Evolutionary conservation across 2,329 filamentous ascomycete genomes (phyloP).

Genomic region (Cryphonectria carpinicola): DNA sequence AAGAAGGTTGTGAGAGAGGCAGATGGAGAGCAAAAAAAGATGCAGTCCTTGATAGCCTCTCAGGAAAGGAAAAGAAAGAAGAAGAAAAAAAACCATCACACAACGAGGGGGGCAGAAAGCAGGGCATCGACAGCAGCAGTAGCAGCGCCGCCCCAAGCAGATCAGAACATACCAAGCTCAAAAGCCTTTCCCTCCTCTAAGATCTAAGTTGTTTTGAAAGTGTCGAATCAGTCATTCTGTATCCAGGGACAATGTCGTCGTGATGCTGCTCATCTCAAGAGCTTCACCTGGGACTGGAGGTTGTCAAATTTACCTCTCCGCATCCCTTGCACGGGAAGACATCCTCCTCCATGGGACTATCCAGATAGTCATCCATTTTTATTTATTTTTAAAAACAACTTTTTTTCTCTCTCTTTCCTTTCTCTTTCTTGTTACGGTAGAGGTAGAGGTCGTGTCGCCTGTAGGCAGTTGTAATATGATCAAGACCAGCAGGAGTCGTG

Average conservation of each 20-base stretch:
- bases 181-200: slow-evolving; percentile 98
- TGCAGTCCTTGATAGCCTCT: background rate
- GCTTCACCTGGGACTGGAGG: background rate
- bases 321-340: slow-evolving; percentile 90
- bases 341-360: slow-evolving; percentile 77
- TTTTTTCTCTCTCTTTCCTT: background rate
- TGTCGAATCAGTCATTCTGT: slow-evolving; percentile 18
- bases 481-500: slow-evolving; percentile 10
- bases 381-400: too few species aligned
- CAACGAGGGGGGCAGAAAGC: slow-evolving; percentile 12
- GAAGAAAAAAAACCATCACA: background rate
- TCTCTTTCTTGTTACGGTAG: slow-evolving; percentile 18
- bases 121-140: background rate
- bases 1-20: slow-evolving; percentile 7
- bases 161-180: slow-evolving; percentile 74
- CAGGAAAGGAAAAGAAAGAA: background rate
- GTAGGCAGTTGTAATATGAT: slow-evolving; percentile 12
- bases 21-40: slow-evolving; percentile 9
- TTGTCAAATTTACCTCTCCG: slow-evolving; percentile 70
- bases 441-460: slow-evolving; percentile 27
- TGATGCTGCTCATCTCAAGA: slow-evolving; percentile 34
- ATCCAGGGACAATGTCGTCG: slow-evolving; percentile 28
- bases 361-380: slow-evolving; percentile 66
- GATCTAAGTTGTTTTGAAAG: slow-evolving; percentile 63
- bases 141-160: background rate